These are phyloP conservation scores for Phytomonas sp. DNA, from an alignment of 208 protist species.

Conservation along the genomic window DNA sequence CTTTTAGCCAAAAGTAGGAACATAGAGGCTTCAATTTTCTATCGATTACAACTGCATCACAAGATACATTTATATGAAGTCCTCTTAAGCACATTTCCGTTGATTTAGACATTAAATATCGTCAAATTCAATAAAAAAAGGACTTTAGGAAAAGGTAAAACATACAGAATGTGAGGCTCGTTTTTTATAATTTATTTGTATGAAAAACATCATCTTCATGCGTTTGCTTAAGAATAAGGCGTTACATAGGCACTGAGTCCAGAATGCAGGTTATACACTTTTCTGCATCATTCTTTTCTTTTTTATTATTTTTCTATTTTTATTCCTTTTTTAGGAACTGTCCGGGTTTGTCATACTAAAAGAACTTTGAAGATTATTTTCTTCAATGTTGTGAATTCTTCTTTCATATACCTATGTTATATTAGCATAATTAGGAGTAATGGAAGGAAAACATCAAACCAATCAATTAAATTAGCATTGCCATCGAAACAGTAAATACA, in stretches of 20 bases:
- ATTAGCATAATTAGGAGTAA: not conserved
- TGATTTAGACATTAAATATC: not conserved
- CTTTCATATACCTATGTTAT: not conserved
- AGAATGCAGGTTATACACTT: not conserved
- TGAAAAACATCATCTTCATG: not conserved
- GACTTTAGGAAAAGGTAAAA: not conserved
- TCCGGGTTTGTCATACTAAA: not conserved
- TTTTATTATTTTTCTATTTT: not conserved
- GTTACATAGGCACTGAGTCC: not conserved
- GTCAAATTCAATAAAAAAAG: not conserved
- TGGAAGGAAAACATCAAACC: not conserved
- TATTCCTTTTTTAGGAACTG: not conserved
- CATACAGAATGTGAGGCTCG: not conserved
- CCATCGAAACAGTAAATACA: not conserved
- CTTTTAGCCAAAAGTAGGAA: not conserved
- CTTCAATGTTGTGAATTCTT: not conserved
- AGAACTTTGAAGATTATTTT: not conserved
- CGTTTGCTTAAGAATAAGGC: not conserved
- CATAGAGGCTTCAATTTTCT: not conserved
- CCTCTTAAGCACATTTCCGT: not conserved
- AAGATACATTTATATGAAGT: not conserved
- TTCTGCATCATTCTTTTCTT: not conserved
- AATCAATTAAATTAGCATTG: constrained; percentile 4
- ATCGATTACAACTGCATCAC: not conserved
- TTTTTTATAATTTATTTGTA: not conserved